Percentiles rank a stretch among this genome's conserved stretches.
Evolutionary conservation across 495 filamentous ascomycete genomes (phyloP).

Genomic region (Halenospora varia): DNA sequence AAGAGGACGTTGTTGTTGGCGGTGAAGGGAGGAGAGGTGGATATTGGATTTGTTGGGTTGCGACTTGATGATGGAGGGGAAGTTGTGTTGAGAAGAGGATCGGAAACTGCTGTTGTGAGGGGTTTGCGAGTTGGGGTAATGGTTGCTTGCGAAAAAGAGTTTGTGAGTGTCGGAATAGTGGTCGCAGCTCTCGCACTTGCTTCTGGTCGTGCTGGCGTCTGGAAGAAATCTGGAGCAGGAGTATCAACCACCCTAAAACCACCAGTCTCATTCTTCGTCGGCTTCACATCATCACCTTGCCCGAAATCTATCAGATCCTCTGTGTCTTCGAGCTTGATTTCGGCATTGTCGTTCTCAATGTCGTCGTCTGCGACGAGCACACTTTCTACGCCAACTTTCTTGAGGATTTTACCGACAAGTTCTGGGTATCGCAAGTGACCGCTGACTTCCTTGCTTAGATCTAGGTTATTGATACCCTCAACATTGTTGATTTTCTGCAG

Average conservation of each 20-base stretch:
- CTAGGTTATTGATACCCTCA: conserved; percentile 50
- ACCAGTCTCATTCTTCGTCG: background rate
- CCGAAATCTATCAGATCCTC: conserved; percentile 38
- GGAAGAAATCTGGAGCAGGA: background rate
- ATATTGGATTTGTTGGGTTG: background rate
- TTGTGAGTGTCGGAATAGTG: background rate
- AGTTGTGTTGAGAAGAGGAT: background rate
- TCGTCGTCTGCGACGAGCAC: conserved; percentile 32
- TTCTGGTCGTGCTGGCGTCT: background rate
- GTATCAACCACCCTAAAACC: background rate
- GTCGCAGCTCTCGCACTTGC: background rate
- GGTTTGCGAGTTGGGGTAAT: background rate
- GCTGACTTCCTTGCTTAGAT: conserved; percentile 48
- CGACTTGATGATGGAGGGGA: background rate
- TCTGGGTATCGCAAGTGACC: conserved; percentile 52
- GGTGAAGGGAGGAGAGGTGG: background rate
- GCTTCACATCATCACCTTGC: conserved; percentile 37
- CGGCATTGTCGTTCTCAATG: conserved; percentile 33
- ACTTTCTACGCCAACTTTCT: conserved; percentile 50
- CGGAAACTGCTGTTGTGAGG: background rate
- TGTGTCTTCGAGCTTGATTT: conserved; percentile 33
- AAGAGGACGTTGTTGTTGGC: background rate
- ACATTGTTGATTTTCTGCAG: conserved; percentile 48
- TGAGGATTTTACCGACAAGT: conserved; percentile 49
- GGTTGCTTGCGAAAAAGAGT: background rate